These are phyloP conservation scores for Pyronema domesticum DNA, from an alignment of 495 filamentous ascomycete genomes.

Conservation along the genomic window DNA sequence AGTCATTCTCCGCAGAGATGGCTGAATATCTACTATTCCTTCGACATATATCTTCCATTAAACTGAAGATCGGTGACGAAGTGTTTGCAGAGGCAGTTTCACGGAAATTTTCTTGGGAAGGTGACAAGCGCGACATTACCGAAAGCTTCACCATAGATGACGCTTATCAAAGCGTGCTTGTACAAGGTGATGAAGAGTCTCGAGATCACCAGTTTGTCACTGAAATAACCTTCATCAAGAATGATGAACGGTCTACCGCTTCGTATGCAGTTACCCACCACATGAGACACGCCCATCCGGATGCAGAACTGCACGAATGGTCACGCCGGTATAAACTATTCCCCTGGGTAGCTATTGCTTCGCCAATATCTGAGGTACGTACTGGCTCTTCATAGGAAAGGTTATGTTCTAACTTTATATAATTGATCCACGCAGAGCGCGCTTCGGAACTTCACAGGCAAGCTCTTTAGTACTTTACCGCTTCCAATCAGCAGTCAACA, in stretches of 20 bases:
- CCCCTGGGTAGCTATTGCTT: slow-evolving; percentile 29
- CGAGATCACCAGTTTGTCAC: background rate
- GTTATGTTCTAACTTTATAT: background rate
- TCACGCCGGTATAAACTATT: slow-evolving; percentile 25
- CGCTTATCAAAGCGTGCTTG: slow-evolving; percentile 6
- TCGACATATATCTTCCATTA: slow-evolving; percentile 25
- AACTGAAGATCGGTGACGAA: slow-evolving; percentile 15
- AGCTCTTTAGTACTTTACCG: slow-evolving; percentile 28
- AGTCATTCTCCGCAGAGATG: slow-evolving; percentile 25
- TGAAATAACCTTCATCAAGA: background rate
- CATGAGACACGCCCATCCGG: slow-evolving; percentile 11
- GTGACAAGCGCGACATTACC: background rate
- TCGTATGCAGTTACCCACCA: slow-evolving; percentile 24
- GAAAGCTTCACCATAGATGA: slow-evolving; percentile 4
- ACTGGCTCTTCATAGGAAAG: background rate
- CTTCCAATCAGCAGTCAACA: slow-evolving; percentile 27
- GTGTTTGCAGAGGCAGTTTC: slow-evolving; percentile 15
- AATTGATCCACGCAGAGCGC: background rate
- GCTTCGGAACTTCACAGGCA: background rate
- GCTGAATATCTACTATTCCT: slow-evolving; percentile 27
- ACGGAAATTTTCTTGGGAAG: slow-evolving; percentile 7
- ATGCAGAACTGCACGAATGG: slow-evolving; percentile 23
- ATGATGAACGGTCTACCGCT: background rate
- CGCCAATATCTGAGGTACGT: slow-evolving; percentile 18
- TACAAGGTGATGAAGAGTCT: slow-evolving; percentile 9